A percentile compares a stretch with the other conserved stretches of the same genome.
phyloP scores from a whole-genome alignment of 257 asterid genomes.

The Galeopsis tetrahit region DNA sequence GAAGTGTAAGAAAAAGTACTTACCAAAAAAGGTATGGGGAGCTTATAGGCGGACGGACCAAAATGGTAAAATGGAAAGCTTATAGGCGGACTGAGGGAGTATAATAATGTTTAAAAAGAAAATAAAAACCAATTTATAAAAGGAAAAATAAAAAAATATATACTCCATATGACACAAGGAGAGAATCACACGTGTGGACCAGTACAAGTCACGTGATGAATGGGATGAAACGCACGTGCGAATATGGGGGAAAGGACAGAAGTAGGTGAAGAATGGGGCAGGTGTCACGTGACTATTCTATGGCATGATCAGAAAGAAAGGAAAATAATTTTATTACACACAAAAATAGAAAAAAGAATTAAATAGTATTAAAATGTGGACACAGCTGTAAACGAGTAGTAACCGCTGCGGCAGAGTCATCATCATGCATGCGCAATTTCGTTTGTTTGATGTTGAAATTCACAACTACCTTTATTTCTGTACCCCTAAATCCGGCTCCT shows the following conservation, averaged over 20 bases:
- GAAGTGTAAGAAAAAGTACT: no score
- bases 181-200: slow-evolving; percentile 31
- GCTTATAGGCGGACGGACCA: no score
- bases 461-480: slow-evolving; percentile 9
- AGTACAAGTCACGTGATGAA: slow-evolving; percentile 39
- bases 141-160: no score
- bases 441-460: slow-evolving; percentile 34
- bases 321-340: background rate
- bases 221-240: slow-evolving; percentile 38
- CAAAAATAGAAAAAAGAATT: background rate
- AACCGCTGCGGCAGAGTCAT: slow-evolving; percentile 36
- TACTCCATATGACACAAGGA: no score
- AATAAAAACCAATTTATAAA: no score
- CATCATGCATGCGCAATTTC: slow-evolving; percentile 36
- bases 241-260: slow-evolving; percentile 46
- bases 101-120: no score
- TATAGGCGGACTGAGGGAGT: no score
- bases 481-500: background rate
- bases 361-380: background rate
- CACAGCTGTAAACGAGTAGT: slow-evolving; percentile 42
- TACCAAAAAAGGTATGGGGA: no score
- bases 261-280: slow-evolving; percentile 34
- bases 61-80: no score
- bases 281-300: slow-evolving; percentile 47
- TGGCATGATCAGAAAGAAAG: slow-evolving; percentile 23